Conservation (phyloP, 148 eudicot genomes). For the Rhododendron mucronatum region DNA sequence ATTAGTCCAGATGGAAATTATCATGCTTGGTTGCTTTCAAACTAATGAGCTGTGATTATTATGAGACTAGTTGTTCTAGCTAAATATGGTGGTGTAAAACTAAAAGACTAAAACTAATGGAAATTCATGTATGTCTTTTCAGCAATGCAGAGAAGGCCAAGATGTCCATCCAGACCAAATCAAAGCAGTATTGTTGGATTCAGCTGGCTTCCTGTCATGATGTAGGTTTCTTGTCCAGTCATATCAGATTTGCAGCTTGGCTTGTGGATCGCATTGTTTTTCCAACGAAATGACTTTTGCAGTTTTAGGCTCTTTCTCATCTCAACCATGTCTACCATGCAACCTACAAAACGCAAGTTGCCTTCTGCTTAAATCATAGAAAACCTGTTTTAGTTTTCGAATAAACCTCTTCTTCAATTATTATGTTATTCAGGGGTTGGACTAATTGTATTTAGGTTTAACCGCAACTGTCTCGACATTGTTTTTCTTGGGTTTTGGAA, state of each 20-base stretch:
- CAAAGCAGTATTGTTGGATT: slow-evolving; percentile 74
- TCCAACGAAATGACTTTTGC: not conserved
- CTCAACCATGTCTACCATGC: not conserved
- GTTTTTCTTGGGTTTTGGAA: not conserved
- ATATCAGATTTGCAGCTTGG: not conserved
- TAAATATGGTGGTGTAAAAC: not conserved
- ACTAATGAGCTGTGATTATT: not conserved
- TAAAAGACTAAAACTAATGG: not conserved
- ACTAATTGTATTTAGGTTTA: not conserved
- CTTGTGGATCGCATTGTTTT: not conserved
- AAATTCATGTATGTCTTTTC: slow-evolving; percentile 11
- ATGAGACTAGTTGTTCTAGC: not conserved
- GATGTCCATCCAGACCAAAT: slow-evolving; percentile 83
- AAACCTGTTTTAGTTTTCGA: not conserved
- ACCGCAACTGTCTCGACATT: not conserved
- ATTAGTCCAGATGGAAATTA: not conserved
- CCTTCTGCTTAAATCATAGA: not conserved
- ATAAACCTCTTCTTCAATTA: not conserved
- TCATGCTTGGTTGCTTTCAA: not conserved
- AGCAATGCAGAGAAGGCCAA: slow-evolving; percentile 90
- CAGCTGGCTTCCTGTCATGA: slow-evolving; percentile 65
- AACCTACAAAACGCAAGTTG: not conserved
- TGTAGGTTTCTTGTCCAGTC: not conserved
- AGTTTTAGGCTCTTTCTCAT: not conserved
- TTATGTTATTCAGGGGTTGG: not conserved